A percentile compares a stretch with the other conserved stretches of the same genome.
Conservation (phyloP, 2,329 filamentous ascomycete genomes). For the Calcarisporium arbuscula region DNA sequence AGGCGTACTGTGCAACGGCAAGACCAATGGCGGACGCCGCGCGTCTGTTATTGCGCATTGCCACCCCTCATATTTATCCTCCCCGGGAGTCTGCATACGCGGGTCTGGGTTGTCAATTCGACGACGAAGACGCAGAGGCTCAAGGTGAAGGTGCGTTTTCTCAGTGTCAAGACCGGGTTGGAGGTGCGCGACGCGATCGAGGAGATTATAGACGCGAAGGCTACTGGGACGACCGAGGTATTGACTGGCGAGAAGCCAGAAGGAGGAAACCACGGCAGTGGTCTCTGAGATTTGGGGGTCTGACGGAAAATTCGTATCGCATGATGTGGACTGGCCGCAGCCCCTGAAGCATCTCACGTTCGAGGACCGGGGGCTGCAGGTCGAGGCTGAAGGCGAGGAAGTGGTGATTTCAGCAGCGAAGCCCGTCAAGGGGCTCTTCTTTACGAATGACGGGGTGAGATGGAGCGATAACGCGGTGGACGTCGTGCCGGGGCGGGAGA, state of each 20-base stretch:
- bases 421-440: conserved; percentile 51
- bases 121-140: conserved; percentile 15
- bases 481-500: conserved; percentile 40
- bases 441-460: conserved; percentile 40
- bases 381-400: conserved; percentile 12
- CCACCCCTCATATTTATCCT: too few species aligned
- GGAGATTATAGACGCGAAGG: conserved; percentile 37
- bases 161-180: conserved; percentile 25
- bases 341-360: conserved; percentile 55
- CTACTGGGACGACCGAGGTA: conserved; percentile 36
- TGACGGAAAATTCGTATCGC: too few species aligned
- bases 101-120: conserved; percentile 37
- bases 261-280: too few species aligned
- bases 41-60: conserved; percentile 26
- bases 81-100: too few species aligned
- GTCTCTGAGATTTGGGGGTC: too few species aligned
- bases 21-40: conserved; percentile 31
- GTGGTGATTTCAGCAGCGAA: conserved; percentile 29
- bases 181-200: conserved; percentile 19
- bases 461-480: conserved; percentile 55
- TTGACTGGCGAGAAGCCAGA: conserved; percentile 24
- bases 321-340: conserved; percentile 53
- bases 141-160: conserved; percentile 27
- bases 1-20: conserved; percentile 8
- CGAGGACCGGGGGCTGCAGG: conserved; percentile 31